phyloP scores from a whole-genome alignment of 768 basidiomycete species.

The Leucocoprinus birnbaumii region DNA sequence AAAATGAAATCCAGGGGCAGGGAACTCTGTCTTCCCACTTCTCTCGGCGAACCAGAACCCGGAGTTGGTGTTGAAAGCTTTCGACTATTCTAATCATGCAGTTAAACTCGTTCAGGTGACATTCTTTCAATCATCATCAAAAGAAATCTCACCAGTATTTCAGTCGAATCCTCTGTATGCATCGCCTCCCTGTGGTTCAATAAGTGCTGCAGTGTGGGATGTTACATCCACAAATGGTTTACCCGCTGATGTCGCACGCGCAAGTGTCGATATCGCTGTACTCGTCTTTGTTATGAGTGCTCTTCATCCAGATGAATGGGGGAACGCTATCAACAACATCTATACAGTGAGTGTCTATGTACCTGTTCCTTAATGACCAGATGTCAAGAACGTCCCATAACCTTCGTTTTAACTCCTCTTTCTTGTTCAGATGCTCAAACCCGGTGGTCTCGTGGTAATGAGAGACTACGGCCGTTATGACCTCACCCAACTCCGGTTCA shows the following conservation, averaged over 20 bases:
- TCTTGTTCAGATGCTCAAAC: constrained; percentile 74
- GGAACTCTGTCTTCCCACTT: constrained; percentile 93
- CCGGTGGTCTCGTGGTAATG: constrained; percentile 78
- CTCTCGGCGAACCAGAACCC: constrained; percentile 83
- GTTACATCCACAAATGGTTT: constrained; percentile 61
- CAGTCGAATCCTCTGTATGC: constrained; percentile 76
- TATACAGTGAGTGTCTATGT: constrained; percentile 49
- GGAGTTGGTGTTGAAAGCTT: constrained; percentile 68
- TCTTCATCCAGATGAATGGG: constrained; percentile 92
- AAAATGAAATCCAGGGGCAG: constrained; percentile 62
- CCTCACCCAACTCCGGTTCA: constrained; percentile 93
- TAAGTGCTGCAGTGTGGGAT: constrained; percentile 89
- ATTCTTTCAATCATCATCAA: background rate
- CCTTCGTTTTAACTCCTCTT: background rate
- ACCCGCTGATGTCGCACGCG: constrained; percentile 60
- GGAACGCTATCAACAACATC: constrained; percentile 75
- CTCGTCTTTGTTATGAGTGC: constrained; percentile 94
- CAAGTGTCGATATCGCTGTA: constrained; percentile 83
- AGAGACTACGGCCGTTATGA: constrained; percentile 97
- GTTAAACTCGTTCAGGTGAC: constrained; percentile 85
- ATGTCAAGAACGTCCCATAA: background rate
- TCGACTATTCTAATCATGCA: constrained; percentile 89
- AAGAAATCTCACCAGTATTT: constrained; percentile 6
- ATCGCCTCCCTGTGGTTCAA: constrained; percentile 62
- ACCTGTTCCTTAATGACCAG: background rate